These are phyloP conservation scores for Sporothrix protearum DNA, from an alignment of 2,329 filamentous ascomycete species.

Conservation along the genomic window DNA sequence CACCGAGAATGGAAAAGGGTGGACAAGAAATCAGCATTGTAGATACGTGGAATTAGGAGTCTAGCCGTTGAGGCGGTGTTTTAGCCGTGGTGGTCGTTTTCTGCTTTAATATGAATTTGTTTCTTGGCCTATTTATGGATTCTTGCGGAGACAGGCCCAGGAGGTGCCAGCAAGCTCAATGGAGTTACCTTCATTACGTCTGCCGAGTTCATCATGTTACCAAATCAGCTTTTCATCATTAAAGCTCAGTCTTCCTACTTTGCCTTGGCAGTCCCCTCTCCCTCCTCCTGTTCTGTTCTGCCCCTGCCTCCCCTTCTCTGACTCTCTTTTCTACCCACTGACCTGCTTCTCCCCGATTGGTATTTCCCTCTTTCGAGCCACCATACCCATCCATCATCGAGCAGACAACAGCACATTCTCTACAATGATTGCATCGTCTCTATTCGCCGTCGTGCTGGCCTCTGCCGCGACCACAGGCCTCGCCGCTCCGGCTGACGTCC, in stretches of 20 bases:
- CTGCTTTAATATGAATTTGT: not conserved
- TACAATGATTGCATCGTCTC: conserved; percentile 18
- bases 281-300: not conserved
- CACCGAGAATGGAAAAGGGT: not conserved
- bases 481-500: conserved; percentile 36
- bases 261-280: not conserved
- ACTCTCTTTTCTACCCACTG: not conserved
- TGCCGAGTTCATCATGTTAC: not conserved
- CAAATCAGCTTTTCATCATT: not conserved
- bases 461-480: conserved; percentile 33
- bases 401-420: not conserved
- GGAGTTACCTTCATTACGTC: not conserved
- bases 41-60: not conserved
- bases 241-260: not conserved
- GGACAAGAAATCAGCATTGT: not conserved
- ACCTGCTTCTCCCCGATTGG: not conserved
- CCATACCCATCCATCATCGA: not conserved
- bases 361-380: not conserved
- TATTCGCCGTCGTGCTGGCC: conserved; percentile 36
- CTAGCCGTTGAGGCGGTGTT: not conserved
- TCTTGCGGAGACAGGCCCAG: too few species aligned
- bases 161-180: not conserved
- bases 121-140: not conserved
- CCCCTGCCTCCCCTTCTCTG: not conserved
- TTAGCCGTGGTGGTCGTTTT: not conserved